Evolutionary conservation across 768 basidiomycete genomes (phyloP).

Genomic region (Exsudoporus frostii): DNA sequence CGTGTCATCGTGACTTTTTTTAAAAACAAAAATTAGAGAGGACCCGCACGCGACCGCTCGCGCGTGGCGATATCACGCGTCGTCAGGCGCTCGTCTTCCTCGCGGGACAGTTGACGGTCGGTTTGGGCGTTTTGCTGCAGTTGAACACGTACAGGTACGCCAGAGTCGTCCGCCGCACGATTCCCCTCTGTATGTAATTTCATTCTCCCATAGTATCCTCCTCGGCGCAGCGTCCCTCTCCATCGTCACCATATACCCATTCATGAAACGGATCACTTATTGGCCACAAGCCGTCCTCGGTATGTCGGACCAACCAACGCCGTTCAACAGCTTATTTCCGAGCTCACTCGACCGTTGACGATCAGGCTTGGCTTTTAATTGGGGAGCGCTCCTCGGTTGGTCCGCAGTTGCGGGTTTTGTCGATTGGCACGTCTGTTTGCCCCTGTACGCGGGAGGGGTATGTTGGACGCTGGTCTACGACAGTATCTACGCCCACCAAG

Average conservation of each 20-base stretch:
- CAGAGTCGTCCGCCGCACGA: background rate
- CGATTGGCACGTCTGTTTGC: slow-evolving; percentile 79
- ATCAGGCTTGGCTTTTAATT: slow-evolving; percentile 91
- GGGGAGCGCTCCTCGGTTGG: slow-evolving; percentile 96
- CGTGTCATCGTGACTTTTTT: background rate
- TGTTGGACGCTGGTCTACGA: slow-evolving; percentile 97
- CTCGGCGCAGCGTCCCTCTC: slow-evolving; percentile 90
- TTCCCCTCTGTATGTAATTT: background rate
- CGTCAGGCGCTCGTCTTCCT: slow-evolving; percentile 80
- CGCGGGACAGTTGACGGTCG: slow-evolving; percentile 74
- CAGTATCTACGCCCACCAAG: slow-evolving; percentile 97
- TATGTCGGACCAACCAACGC: slow-evolving; percentile 33
- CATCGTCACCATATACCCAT: slow-evolving; percentile 84
- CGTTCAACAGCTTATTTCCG: background rate
- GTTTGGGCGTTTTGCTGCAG: slow-evolving; percentile 83
- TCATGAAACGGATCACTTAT: slow-evolving; percentile 96
- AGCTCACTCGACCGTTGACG: background rate
- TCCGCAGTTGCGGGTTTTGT: slow-evolving; percentile 83
- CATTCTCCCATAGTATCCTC: slow-evolving; percentile 56
- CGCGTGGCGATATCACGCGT: slow-evolving; percentile 73
- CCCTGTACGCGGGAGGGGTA: slow-evolving; percentile 86
- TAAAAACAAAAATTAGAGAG: too few species aligned
- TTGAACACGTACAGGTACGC: slow-evolving; percentile 90
- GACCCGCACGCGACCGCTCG: slow-evolving; percentile 85
- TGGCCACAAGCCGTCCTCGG: slow-evolving; percentile 98